Conservation (phyloP, 345 rosid genomes). For the Eucalyptus marginata region DNA sequence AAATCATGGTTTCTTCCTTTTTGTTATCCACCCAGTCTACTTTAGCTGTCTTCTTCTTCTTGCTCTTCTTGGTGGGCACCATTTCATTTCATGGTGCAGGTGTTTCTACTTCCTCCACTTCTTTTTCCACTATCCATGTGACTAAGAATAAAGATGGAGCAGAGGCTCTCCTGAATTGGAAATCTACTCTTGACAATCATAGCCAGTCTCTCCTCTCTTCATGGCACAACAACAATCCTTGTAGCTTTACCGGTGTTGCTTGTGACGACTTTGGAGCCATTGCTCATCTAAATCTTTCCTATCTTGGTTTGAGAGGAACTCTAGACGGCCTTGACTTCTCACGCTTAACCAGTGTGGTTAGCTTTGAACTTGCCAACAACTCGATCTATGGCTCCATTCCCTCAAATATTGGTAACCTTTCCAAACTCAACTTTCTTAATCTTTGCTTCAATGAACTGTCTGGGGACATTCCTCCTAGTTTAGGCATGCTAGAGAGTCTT, state of each 20-base stretch:
- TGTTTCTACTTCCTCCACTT: neutral
- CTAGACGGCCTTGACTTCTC: neutral
- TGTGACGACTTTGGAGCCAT: neutral
- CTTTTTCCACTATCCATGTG: neutral
- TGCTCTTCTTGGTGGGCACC: neutral
- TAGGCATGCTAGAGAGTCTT: neutral
- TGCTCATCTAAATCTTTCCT: neutral
- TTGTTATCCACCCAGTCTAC: neutral
- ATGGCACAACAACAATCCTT: neutral
- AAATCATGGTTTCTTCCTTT: neutral
- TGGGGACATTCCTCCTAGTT: neutral
- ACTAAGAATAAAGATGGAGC: neutral
- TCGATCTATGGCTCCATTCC: neutral
- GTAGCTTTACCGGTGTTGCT: neutral
- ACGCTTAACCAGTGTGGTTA: neutral
- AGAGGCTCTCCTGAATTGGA: neutral
- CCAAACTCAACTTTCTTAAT: neutral
- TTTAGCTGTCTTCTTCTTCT: neutral
- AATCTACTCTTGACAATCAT: neutral
- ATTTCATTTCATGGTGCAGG: neutral
- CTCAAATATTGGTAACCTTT: neutral
- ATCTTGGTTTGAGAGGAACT: neutral
- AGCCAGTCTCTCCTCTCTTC: neutral
- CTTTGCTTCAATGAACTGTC: neutral
- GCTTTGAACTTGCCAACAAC: neutral